Base-by-base conservation (phyloP, 2,329 filamentous ascomycete genomes). In the Penicillium glabrum region DNA sequence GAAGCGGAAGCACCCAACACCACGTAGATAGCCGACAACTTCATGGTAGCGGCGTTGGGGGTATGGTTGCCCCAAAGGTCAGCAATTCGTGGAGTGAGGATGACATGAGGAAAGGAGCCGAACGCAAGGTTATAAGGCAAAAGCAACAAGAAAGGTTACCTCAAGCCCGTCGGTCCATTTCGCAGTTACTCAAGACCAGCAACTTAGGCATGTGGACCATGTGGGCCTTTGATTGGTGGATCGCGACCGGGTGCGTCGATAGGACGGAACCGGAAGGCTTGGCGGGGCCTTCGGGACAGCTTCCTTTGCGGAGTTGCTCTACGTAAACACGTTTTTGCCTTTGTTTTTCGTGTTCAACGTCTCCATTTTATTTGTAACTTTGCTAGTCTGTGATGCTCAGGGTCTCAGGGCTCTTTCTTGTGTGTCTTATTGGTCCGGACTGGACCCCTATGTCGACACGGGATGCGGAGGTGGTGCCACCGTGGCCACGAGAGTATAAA, bases 21-120 rank as follows among this genome's bases (percentile, higher is more conserved):
- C 8, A 37, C 48, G 16, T 39, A 37, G 9, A 23, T 9, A 23
- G 39, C 13, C 21, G 31, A 9, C 29, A 53, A n/a, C 27, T 56
- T 62, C 60, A 62, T 62, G 24, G 45, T 62, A 35, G 39, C 39
- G 41, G 43, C 14, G 51, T 35, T 8, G 19, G 21, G 21, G 26
- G 41, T 29, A 13, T 19, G 9, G 10, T 44, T 23, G 27, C 51
- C 46, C 33, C 46, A 13, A 41, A 23, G 19, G 19, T 23, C 19
- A 41, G 19, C 10, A 23, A 21, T 23, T 41, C 11, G 19, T 11
- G n/a, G 5, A 23, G 4, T 9, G 10, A 41, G 39, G 19, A 41
- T 19, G n/a, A 23, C 19, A 41, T 21, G 19, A 23, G 2, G 19
- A 14, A 41, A 41, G 39, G 39, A 41, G 39, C 39, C 19, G 19